Base-by-base conservation (phyloP, 352 stramenopile species). In the Phytopythium ostracodes region DNA sequence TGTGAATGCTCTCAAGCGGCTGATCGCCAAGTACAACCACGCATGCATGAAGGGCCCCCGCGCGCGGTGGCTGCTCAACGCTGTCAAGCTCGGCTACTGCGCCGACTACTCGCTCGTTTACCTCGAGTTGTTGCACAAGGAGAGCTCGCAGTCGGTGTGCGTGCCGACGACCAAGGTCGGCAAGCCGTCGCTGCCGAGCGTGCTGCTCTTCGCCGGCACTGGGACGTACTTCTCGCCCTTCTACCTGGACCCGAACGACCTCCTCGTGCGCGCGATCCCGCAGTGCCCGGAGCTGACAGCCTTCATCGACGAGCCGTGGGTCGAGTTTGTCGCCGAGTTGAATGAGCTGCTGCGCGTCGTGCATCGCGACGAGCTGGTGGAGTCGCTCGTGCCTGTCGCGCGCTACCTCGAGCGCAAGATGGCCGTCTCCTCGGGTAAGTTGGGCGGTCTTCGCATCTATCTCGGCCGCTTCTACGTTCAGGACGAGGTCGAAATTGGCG, bases 281-380 rank as follows among this genome's bases (percentile, higher is more conserved):
- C 83, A 94, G 57, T 91, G 82, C 25, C 80, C 85, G 6, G 79
- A 92, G 56, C 63, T 94, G 22, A 91, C 81, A 9, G 76, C 82
- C n/a, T 94, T 94, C 62, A 94, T 94, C 55, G 85, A 94, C 57
- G 85, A 92, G 33, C 81, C 77, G 49, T 94, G 82, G 83, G 83
- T 94, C 65, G 79, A 91, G 71, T 88, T 94, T 63, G 84, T 94
- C 44, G 83, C 82, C 0, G 85, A 94, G 56, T 65, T 94, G 1
- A 94, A 94, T 55, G 80, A 85, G 42, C 55, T 94, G 9, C 62
- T 94, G 36, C 82, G 85, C 5, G 72, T 91, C 15, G 83, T 94
- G 20, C 70, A 84, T 43, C 76, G 79, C n/a, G 68, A 89, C 31
- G 74, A 84, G 61, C 59, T 88, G 15, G 72, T 89, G 15, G 72